phyloP scores from a whole-genome alignment of 1,284 basidiomycete genomes.

The Rhodofomes roseus region DNA sequence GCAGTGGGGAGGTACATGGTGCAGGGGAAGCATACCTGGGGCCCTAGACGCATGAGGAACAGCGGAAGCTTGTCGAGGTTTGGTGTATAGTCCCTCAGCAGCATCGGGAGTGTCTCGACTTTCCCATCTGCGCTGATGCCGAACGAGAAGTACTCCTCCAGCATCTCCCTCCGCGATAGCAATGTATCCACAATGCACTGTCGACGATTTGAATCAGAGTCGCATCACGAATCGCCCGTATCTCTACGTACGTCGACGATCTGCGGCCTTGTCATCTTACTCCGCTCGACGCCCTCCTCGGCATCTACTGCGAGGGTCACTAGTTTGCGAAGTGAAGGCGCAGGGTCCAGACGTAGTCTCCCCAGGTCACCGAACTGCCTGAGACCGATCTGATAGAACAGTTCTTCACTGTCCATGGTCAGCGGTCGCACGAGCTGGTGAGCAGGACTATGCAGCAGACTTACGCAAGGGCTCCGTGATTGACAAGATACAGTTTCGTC shows the following conservation, averaged over 20 bases:
- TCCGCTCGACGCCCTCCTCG: constrained; percentile 55
- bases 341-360: constrained; percentile 77
- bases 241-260: constrained; percentile 64
- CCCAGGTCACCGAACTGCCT: constrained; percentile 88
- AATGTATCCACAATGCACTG: constrained; percentile 63
- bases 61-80: constrained; percentile 83
- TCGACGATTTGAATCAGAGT: neutral
- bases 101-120: constrained; percentile 74
- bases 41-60: constrained; percentile 83
- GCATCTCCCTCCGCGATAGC: constrained; percentile 72
- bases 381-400: constrained; percentile 93
- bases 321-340: constrained; percentile 71
- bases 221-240: neutral
- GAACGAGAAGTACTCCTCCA: constrained; percentile 90
- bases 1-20: neutral
- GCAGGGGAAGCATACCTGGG: constrained; percentile 53
- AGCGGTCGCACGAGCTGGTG: neutral
- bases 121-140: constrained; percentile 60
- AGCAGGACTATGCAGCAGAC: constrained; percentile 26
- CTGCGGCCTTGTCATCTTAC: constrained; percentile 47
- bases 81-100: constrained; percentile 83
- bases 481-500: constrained; percentile 87
- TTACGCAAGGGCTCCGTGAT: constrained; percentile 80
- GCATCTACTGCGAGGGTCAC: constrained; percentile 77
- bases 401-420: constrained; percentile 66